Evolutionary conservation across 2,329 filamentous ascomycete genomes (phyloP).

Genomic region (Pyrenophora seminiperda): DNA sequence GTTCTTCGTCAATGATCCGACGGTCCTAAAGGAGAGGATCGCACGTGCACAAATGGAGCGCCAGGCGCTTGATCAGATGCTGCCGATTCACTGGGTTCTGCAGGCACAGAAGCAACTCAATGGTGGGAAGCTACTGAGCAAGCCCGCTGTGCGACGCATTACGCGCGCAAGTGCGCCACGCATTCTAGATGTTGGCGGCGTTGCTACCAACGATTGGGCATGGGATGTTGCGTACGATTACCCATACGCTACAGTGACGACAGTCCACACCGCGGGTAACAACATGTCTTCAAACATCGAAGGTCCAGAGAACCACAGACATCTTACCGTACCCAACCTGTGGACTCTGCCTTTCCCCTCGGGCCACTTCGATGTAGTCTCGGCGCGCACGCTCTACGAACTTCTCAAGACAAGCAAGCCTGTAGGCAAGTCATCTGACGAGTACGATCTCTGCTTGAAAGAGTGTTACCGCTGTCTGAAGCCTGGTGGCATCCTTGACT

Average conservation of each 20-base stretch:
- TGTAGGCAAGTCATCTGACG: constrained; percentile 61
- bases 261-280: constrained; percentile 67
- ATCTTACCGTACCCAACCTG: constrained; percentile 76
- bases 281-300: constrained; percentile 58
- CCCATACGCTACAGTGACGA: constrained; percentile 84
- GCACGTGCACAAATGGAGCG: constrained; percentile 71
- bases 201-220: constrained; percentile 88
- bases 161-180: constrained; percentile 67
- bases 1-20: constrained; percentile 59
- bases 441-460: constrained; percentile 82
- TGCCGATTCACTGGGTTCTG: constrained; percentile 65
- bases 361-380: constrained; percentile 88
- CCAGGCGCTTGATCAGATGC: constrained; percentile 75
- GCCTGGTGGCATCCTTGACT: constrained; percentile 91
- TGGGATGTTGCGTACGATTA: constrained; percentile 91
- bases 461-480: constrained; percentile 93
- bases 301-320: constrained; percentile 85
- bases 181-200: constrained; percentile 85
- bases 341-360: constrained; percentile 84
- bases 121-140: constrained; percentile 64
- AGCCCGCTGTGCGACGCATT: constrained; percentile 49
- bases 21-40: constrained; percentile 64
- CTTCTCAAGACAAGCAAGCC: constrained; percentile 73
- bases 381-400: constrained; percentile 82
- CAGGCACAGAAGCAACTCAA: constrained; percentile 66